phyloP scores from a whole-genome alignment of 106 monocot genomes.

The Dendrobium nobile region DNA sequence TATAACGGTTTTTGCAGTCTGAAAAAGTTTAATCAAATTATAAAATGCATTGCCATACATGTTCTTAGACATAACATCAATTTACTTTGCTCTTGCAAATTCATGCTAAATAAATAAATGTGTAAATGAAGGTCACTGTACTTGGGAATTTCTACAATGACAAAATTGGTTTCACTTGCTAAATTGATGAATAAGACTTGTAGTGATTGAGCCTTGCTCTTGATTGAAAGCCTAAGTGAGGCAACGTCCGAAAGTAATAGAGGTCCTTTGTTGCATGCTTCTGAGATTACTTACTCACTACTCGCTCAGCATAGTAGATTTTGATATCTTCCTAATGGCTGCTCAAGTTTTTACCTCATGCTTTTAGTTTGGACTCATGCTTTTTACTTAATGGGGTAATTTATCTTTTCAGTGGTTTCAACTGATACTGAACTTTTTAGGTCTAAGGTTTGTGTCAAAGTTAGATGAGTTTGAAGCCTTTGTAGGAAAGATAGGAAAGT shows the following conservation, averaged over 20 bases:
- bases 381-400: neutral
- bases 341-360: neutral
- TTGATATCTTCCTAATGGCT: neutral
- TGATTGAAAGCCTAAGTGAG: neutral
- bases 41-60: neutral
- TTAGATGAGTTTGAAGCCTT: constrained; percentile 92
- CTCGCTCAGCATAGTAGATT: neutral
- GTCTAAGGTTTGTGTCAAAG: constrained; percentile 74
- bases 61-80: neutral
- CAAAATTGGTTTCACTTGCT: neutral
- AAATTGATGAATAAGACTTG: neutral
- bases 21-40: neutral
- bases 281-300: neutral
- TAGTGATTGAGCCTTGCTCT: neutral
- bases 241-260: neutral
- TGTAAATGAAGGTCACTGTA: neutral
- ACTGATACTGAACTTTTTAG: constrained; percentile 31
- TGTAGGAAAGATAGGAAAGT: constrained; percentile 68
- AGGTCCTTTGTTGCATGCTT: neutral
- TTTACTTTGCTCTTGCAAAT: neutral
- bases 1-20: neutral
- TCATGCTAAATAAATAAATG: neutral
- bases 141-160: neutral
- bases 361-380: neutral
- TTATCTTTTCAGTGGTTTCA: neutral